These are phyloP conservation scores for Pelomyxa schiedti DNA, from an alignment of 78 protist species.

Conservation along the genomic window DNA sequence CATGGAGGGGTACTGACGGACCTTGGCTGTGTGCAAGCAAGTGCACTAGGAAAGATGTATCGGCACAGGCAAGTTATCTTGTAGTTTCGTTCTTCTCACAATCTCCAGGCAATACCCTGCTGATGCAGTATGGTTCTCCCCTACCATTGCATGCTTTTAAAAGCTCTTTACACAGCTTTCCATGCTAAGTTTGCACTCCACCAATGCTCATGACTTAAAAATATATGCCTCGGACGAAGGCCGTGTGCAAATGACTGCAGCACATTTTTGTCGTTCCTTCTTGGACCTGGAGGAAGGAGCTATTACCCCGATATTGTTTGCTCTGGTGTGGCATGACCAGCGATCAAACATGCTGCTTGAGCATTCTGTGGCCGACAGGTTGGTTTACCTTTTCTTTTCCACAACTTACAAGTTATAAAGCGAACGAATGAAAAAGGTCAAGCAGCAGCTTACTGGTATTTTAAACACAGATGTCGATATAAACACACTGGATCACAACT, in stretches of 20 bases:
- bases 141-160: too few species aligned
- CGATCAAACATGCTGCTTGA: constrained; percentile 21
- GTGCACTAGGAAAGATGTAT: neutral
- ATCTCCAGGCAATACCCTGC: too few species aligned
- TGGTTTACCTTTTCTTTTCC: neutral
- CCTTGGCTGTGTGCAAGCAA: constrained; percentile 30
- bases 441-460: neutral
- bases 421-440: neutral
- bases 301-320: constrained; percentile 51
- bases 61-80: too few species aligned
- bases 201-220: constrained; percentile 59
- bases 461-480: neutral
- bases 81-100: too few species aligned
- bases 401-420: neutral
- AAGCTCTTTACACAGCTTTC: neutral
- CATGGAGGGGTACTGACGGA: constrained; percentile 66
- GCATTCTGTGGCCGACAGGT: neutral
- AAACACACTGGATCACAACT: neutral
- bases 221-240: constrained; percentile 55
- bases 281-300: constrained; percentile 47
- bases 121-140: too few species aligned
- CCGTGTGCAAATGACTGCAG: constrained; percentile 55
- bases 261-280: constrained; percentile 45
- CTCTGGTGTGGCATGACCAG: constrained; percentile 20
- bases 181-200: constrained; percentile 40